Conservation (phyloP, 805 yeast genomes). For the Yarrowia yakushimensis region DNA sequence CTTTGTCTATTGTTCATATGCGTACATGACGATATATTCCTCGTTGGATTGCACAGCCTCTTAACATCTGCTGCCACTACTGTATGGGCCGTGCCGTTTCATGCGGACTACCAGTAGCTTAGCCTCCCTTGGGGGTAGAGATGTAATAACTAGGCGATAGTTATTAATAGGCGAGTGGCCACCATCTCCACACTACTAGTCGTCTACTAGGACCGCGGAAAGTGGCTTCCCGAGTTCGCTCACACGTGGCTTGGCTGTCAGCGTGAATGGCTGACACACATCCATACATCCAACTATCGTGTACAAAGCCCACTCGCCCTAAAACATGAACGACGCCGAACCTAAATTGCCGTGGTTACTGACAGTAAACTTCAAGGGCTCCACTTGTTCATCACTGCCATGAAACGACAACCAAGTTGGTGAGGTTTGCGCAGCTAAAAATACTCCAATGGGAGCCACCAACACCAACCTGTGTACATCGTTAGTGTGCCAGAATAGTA, state of each 20-base stretch:
- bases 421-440: not conserved
- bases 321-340: not conserved
- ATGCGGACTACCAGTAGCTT: not conserved
- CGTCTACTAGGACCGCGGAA: too few relatives aligned
- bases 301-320: not conserved
- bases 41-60: not conserved
- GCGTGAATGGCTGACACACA: not conserved
- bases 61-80: not conserved
- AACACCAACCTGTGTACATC: too few relatives aligned
- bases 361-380: slow-evolving; percentile 1
- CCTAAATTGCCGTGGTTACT: not conserved
- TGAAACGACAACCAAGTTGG: not conserved
- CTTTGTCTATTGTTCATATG: not conserved
- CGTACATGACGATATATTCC: not conserved
- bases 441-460: not conserved
- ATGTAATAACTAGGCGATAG: too few relatives aligned
- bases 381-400: not conserved
- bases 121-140: too few relatives aligned
- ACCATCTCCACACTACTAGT: too few relatives aligned
- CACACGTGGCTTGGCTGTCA: not conserved
- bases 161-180: too few relatives aligned
- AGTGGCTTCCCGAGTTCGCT: too few relatives aligned
- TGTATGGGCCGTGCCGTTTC: not conserved
- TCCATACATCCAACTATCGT: not conserved
- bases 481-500: too few relatives aligned